Base-by-base conservation (phyloP, 208 protist species). In the Trypanosoma boissoni region DNA sequence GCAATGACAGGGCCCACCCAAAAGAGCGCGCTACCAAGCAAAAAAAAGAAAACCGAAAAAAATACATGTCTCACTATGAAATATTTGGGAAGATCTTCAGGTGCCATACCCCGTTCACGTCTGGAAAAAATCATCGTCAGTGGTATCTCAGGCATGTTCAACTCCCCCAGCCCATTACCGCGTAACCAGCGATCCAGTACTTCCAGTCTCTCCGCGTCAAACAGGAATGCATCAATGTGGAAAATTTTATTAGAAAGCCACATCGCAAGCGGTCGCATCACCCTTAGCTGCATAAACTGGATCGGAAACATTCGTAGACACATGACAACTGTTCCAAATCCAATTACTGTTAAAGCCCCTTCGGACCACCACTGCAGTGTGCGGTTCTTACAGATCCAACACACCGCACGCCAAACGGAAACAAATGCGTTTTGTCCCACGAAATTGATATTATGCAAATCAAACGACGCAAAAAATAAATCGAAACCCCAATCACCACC, bases 171-270 rank as follows among this genome's bases (percentile, higher is more conserved):
- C 0, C 55, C 63, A 20, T 77, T 58, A 2, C 53, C 28, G 10
- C 43, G 42, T 31, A 90, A 48, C 59, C 80, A 80, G 1, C 45
- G 39, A 46, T 85, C 72, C 27, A 83, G 34, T 31, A 68, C 52
- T 23, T 21, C 37, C 10, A 65, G n/a, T 24, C 74, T 73, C 14
- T 83, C 76, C 28, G 32, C 36, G 41, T 87, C 78, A 53, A 92
- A 88, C 27, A 92, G 68, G 66, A 82, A 92, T 18, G 62, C 56
- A 52, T 85, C 85, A 68, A 92, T 64, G 26, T 58, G 46, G 28
- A 86, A 59, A 24, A 86, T 51, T 45, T 58, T n/a, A 6, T 64
- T 39, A 6, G 68, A 74, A 14, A 88, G 28, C 54, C 68, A 88
- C 36, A 57, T 59, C 4, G 64, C 53, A 21, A 82, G 24, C 1